Base-by-base conservation (phyloP, 2,329 filamentous ascomycete genomes). In the Fusarium anthophilum region DNA sequence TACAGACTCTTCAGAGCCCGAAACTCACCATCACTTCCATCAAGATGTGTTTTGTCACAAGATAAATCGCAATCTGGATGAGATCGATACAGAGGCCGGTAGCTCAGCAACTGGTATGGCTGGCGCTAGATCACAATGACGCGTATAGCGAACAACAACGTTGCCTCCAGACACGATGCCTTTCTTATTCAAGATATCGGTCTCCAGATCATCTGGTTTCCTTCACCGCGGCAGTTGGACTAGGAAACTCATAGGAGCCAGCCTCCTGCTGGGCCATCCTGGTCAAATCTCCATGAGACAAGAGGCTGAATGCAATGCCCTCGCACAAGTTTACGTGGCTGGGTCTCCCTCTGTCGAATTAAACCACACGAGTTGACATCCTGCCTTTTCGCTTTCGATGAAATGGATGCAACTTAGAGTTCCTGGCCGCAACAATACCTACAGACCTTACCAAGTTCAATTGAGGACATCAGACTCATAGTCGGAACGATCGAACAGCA, bases 261-360 rank as follows among this genome's bases (percentile, higher is more conserved):
- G 0, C 82, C 82, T 67, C 84, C 1, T 79, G 80, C 60, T 83
- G 82, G 30, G 81, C 80, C 1, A 75, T 87, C 0, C 68, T 81
- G 2, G 79, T 10, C 79, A 81, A 41, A 65, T 79, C 0, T 76
- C 78, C 3, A 57, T 72, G 5, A 66, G 44, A 12, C 71, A 70
- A 5, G 77, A 77, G 1, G 61, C 54, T 6, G 72, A 6, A 73
- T 69, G 9, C 61, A 59, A 5, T 57, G 38, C 1, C 67, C 73
- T 8, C 66, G 54, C 5, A 73, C 81, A 10, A 79, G 78, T 10
- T 81, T 77, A 55, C 81, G 79, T 35, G 79, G 79, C 18, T 79
- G 81, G 37, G 76, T 73, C 1, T 74, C 73, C 72, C 82, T 73
- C 80, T 45, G 54, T 85, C 14, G 74, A 84, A 83, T 58, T 77